Evolutionary conservation across 1,284 basidiomycete genomes (phyloP).

Genomic region (Melampsora americana): DNA sequence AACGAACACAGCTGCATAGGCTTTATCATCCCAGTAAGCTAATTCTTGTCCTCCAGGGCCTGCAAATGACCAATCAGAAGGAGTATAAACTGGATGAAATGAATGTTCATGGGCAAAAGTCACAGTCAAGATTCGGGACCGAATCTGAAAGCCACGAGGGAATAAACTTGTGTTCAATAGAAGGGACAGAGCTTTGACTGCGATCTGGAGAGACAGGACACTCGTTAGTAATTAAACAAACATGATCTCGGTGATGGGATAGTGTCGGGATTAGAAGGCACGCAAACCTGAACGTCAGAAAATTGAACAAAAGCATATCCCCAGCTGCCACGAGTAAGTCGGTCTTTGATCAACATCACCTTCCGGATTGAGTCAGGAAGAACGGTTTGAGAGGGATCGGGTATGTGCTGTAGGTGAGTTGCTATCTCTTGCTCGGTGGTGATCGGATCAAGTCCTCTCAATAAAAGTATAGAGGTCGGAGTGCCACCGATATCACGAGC

Average conservation of each 20-base stretch:
- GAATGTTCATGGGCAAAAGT: slow-evolving; percentile 50
- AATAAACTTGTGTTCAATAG: slow-evolving; percentile 47
- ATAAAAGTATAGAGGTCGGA: slow-evolving; percentile 66
- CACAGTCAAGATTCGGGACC: slow-evolving; percentile 46
- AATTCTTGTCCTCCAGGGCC: slow-evolving; percentile 46
- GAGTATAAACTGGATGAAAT: slow-evolving; percentile 49
- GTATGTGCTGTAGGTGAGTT: slow-evolving; percentile 54
- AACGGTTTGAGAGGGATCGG: slow-evolving; percentile 60
- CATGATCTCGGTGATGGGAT: too few species aligned
- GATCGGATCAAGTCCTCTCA: slow-evolving; percentile 80
- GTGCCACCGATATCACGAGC: slow-evolving; percentile 85
- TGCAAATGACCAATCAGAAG: slow-evolving; percentile 48
- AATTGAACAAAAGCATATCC: slow-evolving; percentile 91
- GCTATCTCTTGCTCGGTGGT: slow-evolving; percentile 63
- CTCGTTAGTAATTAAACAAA: too few species aligned
- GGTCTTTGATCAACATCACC: slow-evolving; percentile 80
- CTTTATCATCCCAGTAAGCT: slow-evolving; percentile 51
- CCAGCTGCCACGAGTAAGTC: slow-evolving; percentile 74
- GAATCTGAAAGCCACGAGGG: slow-evolving; percentile 49
- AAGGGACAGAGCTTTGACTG: slow-evolving; percentile 47
- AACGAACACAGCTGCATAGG: slow-evolving; percentile 45
- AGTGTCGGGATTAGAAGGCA: slow-evolving; percentile 4
- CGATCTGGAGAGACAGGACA: slow-evolving; percentile 46
- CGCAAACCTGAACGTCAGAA: slow-evolving; percentile 69
- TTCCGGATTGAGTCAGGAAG: slow-evolving; percentile 73